A percentile compares a stretch with the other conserved stretches of the same genome.
Conservation (phyloP, 371 early-diverging fungal species). For the Apophysomyces ossiformis region DNA sequence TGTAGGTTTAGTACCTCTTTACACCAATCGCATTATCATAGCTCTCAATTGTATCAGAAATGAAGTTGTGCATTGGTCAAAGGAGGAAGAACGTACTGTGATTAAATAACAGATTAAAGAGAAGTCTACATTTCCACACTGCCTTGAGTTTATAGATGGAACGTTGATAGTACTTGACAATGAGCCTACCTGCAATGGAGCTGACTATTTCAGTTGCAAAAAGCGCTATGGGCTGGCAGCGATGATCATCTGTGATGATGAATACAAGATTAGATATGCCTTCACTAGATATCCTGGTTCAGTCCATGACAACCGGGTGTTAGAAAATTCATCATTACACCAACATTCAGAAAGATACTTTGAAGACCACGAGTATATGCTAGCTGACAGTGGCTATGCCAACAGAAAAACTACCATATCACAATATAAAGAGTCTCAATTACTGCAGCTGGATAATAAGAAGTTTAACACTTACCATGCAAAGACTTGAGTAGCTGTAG, state of each 20-base stretch:
- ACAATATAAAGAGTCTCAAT: background rate
- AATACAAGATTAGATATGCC: background rate
- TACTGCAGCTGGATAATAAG: background rate
- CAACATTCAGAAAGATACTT: background rate
- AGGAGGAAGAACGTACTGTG: background rate
- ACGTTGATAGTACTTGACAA: background rate
- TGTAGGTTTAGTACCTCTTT: background rate
- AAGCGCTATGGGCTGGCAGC: background rate
- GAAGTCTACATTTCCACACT: background rate
- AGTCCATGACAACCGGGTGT: background rate
- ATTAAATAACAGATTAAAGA: background rate
- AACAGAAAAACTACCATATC: background rate
- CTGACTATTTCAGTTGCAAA: constrained; percentile 1
- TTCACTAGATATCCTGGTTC: background rate
- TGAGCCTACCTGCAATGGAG: background rate
- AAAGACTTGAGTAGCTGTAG: background rate
- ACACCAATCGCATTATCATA: background rate
- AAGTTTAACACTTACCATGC: background rate
- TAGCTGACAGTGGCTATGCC: background rate
- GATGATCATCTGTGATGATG: background rate
- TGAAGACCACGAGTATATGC: background rate
- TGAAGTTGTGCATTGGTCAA: background rate
- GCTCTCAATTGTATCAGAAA: background rate
- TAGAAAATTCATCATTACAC: background rate
- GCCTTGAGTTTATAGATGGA: background rate